phyloP scores from a whole-genome alignment of 805 yeast species.

The Yarrowia sp. region DNA sequence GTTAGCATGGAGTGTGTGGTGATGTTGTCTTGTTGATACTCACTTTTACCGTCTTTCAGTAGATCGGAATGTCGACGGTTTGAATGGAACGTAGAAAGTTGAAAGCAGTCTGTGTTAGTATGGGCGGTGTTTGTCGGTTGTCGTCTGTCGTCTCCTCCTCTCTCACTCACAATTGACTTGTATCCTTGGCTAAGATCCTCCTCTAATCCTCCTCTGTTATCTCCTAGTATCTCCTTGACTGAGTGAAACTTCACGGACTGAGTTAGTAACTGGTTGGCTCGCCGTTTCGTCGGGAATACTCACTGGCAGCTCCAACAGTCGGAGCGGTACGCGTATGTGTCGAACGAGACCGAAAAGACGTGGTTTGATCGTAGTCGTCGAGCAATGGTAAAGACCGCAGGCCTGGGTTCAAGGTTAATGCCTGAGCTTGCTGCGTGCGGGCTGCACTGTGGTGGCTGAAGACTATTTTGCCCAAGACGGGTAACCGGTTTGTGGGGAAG shows the following conservation, averaged over 20 bases:
- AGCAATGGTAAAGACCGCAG: constrained; percentile 36
- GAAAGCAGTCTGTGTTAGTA: background rate
- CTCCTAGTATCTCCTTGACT: too few relatives aligned
- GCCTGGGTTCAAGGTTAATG: constrained; percentile 17
- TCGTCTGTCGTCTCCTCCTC: background rate
- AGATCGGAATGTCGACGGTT: background rate
- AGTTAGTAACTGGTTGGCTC: background rate
- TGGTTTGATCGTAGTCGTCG: constrained; percentile 6
- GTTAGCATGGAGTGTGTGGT: background rate
- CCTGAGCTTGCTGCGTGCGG: constrained; percentile 30
- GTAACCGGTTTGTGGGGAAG: constrained; percentile 20
- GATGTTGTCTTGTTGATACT: background rate
- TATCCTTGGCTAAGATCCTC: too few relatives aligned
- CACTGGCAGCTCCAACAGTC: background rate
- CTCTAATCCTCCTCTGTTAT: too few relatives aligned
- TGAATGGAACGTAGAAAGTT: too few relatives aligned
- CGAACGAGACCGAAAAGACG: background rate
- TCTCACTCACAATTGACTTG: background rate
- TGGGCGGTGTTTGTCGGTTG: background rate
- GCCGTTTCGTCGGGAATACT: background rate
- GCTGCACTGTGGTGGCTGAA: constrained; percentile 21
- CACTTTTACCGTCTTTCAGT: constrained; percentile 8
- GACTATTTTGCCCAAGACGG: constrained; percentile 19
- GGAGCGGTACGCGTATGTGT: background rate
- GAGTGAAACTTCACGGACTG: constrained; percentile 1